These are phyloP conservation scores for Aspergillus caelatus DNA, from an alignment of 2,329 filamentous ascomycete genomes.

Conservation along the genomic window DNA sequence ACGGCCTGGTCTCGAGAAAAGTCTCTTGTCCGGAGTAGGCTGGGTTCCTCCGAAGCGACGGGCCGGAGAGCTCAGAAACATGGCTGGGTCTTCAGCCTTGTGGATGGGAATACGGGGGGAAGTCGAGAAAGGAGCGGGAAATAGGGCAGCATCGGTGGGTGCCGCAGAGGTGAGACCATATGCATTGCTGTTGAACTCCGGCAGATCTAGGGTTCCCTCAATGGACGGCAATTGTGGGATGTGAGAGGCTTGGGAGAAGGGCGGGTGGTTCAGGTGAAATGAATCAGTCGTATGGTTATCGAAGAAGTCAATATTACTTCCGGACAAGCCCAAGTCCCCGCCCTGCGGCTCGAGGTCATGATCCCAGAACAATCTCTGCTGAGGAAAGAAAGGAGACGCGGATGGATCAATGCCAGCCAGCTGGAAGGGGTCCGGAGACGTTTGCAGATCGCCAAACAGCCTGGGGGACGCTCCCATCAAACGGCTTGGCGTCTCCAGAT, in stretches of 20 bases:
- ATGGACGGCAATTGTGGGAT: slow-evolving; percentile 42
- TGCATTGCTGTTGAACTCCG: slow-evolving; percentile 31
- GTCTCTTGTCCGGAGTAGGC: slow-evolving; percentile 31
- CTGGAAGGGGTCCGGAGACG: slow-evolving; percentile 61
- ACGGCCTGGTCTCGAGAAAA: slow-evolving; percentile 31
- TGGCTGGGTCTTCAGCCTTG: slow-evolving; percentile 48
- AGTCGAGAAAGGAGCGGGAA: slow-evolving; percentile 49
- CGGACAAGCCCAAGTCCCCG: slow-evolving; percentile 21
- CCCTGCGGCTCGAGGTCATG: slow-evolving; percentile 36
- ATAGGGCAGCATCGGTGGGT: slow-evolving; percentile 41
- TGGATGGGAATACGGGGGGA: slow-evolving; percentile 45
- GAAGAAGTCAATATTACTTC: slow-evolving; percentile 25
- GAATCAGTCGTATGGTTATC: slow-evolving; percentile 19
- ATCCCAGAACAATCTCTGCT: slow-evolving; percentile 56
- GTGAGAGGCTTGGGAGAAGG: slow-evolving; percentile 22
- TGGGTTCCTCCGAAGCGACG: slow-evolving; percentile 49
- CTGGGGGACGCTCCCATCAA: slow-evolving; percentile 48
- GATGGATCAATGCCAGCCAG: slow-evolving; percentile 55
- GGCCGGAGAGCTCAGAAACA: slow-evolving; percentile 53
- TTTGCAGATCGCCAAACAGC: slow-evolving; percentile 58
- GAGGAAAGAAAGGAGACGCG: slow-evolving; percentile 60
- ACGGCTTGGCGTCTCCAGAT: slow-evolving; percentile 50
- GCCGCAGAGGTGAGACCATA: slow-evolving; percentile 33
- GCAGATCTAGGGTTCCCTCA: slow-evolving; percentile 37
- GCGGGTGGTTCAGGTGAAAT: slow-evolving; percentile 23